These are phyloP conservation scores for Maudiozyma humilis DNA, from an alignment of 1,139 yeast species.

Conservation along the genomic window DNA sequence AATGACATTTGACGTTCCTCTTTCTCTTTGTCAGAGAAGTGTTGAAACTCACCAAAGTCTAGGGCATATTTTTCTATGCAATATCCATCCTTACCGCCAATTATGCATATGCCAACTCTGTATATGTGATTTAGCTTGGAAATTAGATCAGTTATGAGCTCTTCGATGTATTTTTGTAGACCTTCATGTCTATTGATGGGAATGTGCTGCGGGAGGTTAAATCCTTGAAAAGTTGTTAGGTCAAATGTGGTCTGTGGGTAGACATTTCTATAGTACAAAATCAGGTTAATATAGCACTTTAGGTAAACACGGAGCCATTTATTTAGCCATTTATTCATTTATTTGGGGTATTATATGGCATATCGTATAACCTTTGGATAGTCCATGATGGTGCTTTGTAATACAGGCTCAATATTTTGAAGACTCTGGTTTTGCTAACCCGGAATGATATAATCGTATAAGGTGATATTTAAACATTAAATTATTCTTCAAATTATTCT, in stretches of 20 bases:
- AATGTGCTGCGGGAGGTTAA: constrained; percentile 28
- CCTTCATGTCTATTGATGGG: constrained; percentile 29
- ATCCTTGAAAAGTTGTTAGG: constrained; percentile 29
- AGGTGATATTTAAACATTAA: too few species aligned
- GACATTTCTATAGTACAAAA: constrained; percentile 28
- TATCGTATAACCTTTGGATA: too few species aligned
- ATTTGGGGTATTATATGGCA: not conserved
- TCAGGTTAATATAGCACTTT: constrained; percentile 28
- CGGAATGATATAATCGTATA: too few species aligned
- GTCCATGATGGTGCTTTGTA: too few species aligned
- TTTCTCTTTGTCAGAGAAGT: constrained; percentile 8
- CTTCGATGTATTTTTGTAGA: constrained; percentile 27
- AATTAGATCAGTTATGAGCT: constrained; percentile 23
- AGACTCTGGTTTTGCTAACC: too few species aligned
- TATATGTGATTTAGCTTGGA: constrained; percentile 21
- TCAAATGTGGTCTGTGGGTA: constrained; percentile 29
- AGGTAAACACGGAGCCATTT: constrained; percentile 29
- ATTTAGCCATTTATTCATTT: constrained; percentile 20
- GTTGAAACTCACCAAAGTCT: constrained; percentile 29
- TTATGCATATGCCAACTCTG: constrained; percentile 20
- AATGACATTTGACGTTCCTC: constrained; percentile 10
- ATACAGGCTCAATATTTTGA: too few species aligned
- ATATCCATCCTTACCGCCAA: constrained; percentile 16
- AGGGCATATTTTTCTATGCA: constrained; percentile 27
- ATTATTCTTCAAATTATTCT: too few species aligned